Percentiles rank a stretch among this genome's conserved stretches.
These are phyloP conservation scores for Fennellomyces sp. DNA, from an alignment of 371 early-diverging fungal genomes.

Conservation along the genomic window DNA sequence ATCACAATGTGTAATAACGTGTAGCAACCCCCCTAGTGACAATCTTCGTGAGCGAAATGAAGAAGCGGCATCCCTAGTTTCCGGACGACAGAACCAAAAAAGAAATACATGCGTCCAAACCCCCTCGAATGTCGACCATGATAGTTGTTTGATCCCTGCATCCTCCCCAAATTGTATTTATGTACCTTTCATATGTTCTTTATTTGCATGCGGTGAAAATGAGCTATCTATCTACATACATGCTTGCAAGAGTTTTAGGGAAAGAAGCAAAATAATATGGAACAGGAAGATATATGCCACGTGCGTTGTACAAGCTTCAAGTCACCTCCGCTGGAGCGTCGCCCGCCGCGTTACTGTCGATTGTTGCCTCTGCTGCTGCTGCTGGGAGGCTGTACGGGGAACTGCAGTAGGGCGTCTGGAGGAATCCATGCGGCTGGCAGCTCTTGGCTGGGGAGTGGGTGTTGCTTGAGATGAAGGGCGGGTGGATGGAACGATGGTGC, in stretches of 20 bases:
- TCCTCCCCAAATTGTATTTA: background rate
- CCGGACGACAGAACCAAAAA: background rate
- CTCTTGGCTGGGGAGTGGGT: background rate
- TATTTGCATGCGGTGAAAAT: background rate
- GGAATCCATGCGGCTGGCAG: background rate
- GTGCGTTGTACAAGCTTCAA: constrained; percentile 2
- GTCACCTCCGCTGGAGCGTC: constrained; percentile 1
- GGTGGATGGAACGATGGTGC: constrained; percentile 6
- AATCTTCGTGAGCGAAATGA: constrained; percentile 9
- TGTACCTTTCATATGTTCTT: background rate
- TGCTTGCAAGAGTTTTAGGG: background rate
- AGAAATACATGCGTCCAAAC: constrained; percentile 3
- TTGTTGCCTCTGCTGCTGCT: background rate
- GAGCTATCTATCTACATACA: background rate
- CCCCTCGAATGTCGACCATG: constrained; percentile 1
- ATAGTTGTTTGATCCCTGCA: constrained; percentile 14
- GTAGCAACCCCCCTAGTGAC: background rate
- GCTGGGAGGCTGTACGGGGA: constrained; percentile 3
- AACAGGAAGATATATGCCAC: constrained; percentile 3
- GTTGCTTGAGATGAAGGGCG: background rate
- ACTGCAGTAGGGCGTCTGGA: constrained; percentile 10
- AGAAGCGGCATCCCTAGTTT: constrained; percentile 5
- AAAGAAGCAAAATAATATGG: background rate
- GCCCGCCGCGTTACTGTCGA: background rate
- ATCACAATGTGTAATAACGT: background rate